Base-by-base conservation (phyloP, 495 filamentous ascomycete species). In the Beverwykella pulmonaria region DNA sequence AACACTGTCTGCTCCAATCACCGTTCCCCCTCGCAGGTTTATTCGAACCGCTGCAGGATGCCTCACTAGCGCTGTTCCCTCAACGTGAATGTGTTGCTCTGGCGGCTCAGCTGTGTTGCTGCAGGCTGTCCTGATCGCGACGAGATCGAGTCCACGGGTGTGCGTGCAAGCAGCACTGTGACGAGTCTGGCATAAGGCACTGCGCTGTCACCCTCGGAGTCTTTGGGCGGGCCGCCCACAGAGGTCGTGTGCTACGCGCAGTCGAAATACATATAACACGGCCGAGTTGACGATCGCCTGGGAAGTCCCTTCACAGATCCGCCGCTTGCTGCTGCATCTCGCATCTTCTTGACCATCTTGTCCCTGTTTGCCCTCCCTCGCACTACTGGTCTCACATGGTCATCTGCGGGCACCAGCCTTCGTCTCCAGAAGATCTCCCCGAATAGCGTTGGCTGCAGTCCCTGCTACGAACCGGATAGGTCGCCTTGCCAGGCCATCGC, bases 181-280 rank as follows among this genome's bases (percentile, higher is more conserved):
- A 69, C 55, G 46, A 64, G 59, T 8, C 26, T 59, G 53, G 36
- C 65, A 49, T 60, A 53, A 46, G 47, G 54, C 57, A 56, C 52
- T 59, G 63, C 63, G 50, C 68, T 67, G 68, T 70, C 68, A 65
- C 54, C 34, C 50, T 60, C 61, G 26, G 60, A 1, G 22, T 54
- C 14, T 50, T 15, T 25, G 1, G 22, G 19, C 29, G 26, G 59
- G 15, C 32, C 39, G 57, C 22, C n/a, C 12, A 25, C 1, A 6
- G 29, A 39, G 49, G 36, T 39, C 2, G 39, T 46, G 66, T 69
- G 66, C 54, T 44, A 69, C 66, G 46, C 48, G 54, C 59, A 29
- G 22, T 17, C 47, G 36, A n/a, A n/a, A 63, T 47, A 63, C 44
- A 53, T 61, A 63, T 54, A 63, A 27, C 22, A 53, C 32, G 30